A percentile compares a stretch with the other conserved stretches of the same genome.
Conservation (phyloP, 805 yeast genomes). For the Ogataea pignaliae region DNA sequence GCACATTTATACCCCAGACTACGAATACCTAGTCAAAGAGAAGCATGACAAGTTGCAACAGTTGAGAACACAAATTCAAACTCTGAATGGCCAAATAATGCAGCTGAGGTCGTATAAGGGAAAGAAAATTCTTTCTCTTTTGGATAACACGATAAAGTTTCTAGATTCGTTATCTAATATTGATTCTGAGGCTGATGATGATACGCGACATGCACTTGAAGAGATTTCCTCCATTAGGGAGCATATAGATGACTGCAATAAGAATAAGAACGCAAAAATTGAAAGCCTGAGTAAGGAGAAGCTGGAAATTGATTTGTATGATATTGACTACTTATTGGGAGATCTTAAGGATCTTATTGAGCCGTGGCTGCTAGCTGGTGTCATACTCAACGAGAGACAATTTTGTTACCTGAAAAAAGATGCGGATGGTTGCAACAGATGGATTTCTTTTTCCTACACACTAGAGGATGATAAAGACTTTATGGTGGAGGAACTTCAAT, state of each 20-base stretch:
- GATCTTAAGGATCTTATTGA: conserved; percentile 22
- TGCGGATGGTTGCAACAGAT: conserved; percentile 13
- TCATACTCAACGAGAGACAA: conserved; percentile 28
- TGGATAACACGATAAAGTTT: conserved; percentile 25
- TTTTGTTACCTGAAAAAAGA: conserved; percentile 28
- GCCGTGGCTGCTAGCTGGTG: conserved; percentile 37
- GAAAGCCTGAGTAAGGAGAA: conserved; percentile 12
- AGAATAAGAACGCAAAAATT: conserved; percentile 12
- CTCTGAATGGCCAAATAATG: conserved; percentile 13
- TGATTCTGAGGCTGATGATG: conserved; percentile 7
- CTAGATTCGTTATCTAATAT: conserved; percentile 10
- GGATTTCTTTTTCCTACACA: conserved; percentile 30
- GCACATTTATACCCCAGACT: conserved; percentile 33
- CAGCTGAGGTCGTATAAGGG: conserved; percentile 30
- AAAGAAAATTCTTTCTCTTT: conserved; percentile 22
- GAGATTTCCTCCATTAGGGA: conserved; percentile 18
- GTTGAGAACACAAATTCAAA: conserved; percentile 12
- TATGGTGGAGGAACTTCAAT: conserved; percentile 14
- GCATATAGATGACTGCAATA: conserved; percentile 6
- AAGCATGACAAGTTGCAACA: conserved; percentile 13
- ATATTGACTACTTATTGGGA: conserved; percentile 25
- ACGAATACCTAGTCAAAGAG: conserved; percentile 17
- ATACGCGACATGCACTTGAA: conserved; percentile 10
- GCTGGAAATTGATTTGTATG: conserved; percentile 18
- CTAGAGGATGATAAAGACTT: conserved; percentile 25